Percentiles rank a stretch among this genome's conserved stretches.
phyloP scores from a whole-genome alignment of 2,329 filamentous ascomycete genomes.

The Oidium heveae region DNA sequence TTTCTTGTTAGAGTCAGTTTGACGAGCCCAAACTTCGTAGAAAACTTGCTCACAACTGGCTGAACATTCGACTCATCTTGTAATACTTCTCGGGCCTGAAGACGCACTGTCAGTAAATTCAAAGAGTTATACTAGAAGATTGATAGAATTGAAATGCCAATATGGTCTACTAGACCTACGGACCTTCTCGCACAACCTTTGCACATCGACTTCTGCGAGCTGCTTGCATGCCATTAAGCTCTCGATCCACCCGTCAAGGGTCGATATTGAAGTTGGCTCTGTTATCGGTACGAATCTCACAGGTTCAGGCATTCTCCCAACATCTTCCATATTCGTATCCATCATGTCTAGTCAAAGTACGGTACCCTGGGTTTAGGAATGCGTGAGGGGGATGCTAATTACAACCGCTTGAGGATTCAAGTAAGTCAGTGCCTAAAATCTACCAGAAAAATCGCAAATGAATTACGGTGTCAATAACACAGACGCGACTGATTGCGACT shows the following conservation, averaged over 20 bases:
- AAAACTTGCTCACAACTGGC: conserved; percentile 50
- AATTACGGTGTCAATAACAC: neutral
- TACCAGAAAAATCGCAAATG: neutral
- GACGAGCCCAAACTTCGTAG: neutral
- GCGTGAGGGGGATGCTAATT: neutral
- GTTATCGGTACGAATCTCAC: conserved; percentile 49
- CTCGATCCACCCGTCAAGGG: conserved; percentile 95
- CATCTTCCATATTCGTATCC: conserved; percentile 99
- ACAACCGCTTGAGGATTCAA: neutral
- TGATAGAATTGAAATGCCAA: neutral
- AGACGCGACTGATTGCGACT: neutral
- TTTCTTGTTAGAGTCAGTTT: conserved; percentile 33
- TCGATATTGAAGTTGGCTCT: conserved; percentile 76
- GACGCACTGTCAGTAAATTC: conserved; percentile 5
- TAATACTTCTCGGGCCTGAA: conserved; percentile 80
- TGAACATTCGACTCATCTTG: conserved; percentile 98
- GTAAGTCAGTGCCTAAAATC: neutral
- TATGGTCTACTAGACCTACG: conserved; percentile 14
- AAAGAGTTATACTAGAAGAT: neutral
- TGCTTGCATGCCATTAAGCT: conserved; percentile 97
- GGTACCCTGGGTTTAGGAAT: neutral
- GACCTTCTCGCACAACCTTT: conserved; percentile 95
- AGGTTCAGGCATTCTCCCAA: conserved; percentile 58
- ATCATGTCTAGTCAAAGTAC: conserved; percentile 22
- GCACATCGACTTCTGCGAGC: conserved; percentile 78